phyloP scores from a whole-genome alignment of 192 early-diverging fungal genomes.

The Linnemannia hyalina region DNA sequence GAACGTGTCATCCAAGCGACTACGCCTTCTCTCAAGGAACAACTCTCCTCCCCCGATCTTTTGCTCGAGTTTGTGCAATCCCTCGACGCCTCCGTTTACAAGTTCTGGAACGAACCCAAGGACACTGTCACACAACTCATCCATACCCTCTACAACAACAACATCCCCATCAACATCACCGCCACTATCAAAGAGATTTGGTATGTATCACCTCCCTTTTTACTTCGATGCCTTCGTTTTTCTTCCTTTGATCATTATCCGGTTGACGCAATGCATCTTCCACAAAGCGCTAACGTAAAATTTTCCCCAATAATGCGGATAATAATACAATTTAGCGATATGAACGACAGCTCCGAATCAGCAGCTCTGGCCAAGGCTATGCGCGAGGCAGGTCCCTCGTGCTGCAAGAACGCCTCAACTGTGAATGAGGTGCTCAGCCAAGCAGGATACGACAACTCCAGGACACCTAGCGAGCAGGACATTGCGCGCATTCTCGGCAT shows the following conservation, averaged over 20 bases:
- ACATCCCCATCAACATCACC: constrained; percentile 29
- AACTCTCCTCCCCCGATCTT: constrained; percentile 27
- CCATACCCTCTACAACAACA: constrained; percentile 48
- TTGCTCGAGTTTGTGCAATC: constrained; percentile 44
- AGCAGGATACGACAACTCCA: constrained; percentile 44
- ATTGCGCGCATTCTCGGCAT: constrained; percentile 74
- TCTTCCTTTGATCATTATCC: not conserved
- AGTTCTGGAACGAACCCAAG: constrained; percentile 49
- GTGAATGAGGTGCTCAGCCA: constrained; percentile 61
- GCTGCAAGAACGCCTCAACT: constrained; percentile 56
- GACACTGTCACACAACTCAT: constrained; percentile 43
- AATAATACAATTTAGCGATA: constrained; percentile 36
- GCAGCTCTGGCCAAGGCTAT: constrained; percentile 58
- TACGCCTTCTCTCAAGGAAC: constrained; percentile 42
- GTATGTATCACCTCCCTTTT: constrained; percentile 12
- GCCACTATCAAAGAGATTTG: constrained; percentile 38
- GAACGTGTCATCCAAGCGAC: constrained; percentile 42
- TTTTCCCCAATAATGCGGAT: not conserved
- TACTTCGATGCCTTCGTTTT: not conserved
- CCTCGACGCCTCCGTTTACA: constrained; percentile 39
- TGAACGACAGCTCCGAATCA: constrained; percentile 43
- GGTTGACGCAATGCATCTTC: not conserved
- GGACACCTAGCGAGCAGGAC: constrained; percentile 58
- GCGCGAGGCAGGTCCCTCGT: constrained; percentile 65
- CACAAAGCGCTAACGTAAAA: not conserved